phyloP scores from a whole-genome alignment of 2,329 filamentous ascomycete genomes.

The Trichophyton benhamiae region DNA sequence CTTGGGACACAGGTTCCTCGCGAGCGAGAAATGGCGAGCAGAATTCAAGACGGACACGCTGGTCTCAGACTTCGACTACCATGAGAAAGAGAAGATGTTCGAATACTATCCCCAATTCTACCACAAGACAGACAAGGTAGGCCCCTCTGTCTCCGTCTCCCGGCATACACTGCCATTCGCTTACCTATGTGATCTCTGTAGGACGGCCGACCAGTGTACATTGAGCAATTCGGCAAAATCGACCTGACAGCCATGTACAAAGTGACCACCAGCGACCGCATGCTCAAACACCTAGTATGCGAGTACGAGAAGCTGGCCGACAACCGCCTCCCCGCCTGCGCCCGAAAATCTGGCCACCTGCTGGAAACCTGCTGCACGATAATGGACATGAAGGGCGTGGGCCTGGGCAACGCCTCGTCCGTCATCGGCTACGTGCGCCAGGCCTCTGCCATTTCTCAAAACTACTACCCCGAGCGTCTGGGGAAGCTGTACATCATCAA shows the following conservation, averaged over 20 bases:
- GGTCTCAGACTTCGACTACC: conserved; percentile 71
- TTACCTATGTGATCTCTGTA: conserved; percentile 25
- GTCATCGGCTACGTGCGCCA: conserved; percentile 81
- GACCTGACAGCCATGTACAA: conserved; percentile 82
- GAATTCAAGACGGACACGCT: conserved; percentile 74
- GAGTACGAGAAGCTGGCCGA: conserved; percentile 97
- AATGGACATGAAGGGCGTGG: conserved; percentile 94
- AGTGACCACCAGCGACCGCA: conserved; percentile 83
- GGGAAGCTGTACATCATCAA: conserved; percentile 98
- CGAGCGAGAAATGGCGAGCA: conserved; percentile 82
- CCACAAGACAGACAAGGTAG: conserved; percentile 59
- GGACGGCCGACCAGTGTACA: conserved; percentile 95
- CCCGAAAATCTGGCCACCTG: conserved; percentile 75
- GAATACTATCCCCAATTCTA: conserved; percentile 98
- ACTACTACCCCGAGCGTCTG: conserved; percentile 97
- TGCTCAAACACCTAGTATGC: conserved; percentile 90
- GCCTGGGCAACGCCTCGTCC: conserved; percentile 63
- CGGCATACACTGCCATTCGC: too few relatives aligned
- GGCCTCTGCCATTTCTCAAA: conserved; percentile 83
- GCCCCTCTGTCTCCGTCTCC: conserved; percentile 5
- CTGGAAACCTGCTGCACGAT: conserved; percentile 97
- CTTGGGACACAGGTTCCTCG: conserved; percentile 59
- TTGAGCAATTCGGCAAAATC: conserved; percentile 89
- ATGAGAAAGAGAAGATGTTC: conserved; percentile 70
- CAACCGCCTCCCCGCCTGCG: conserved; percentile 87